Evolutionary conservation across 2,329 filamentous ascomycete species (phyloP).

Genomic region (Paecilomyces variotii): DNA sequence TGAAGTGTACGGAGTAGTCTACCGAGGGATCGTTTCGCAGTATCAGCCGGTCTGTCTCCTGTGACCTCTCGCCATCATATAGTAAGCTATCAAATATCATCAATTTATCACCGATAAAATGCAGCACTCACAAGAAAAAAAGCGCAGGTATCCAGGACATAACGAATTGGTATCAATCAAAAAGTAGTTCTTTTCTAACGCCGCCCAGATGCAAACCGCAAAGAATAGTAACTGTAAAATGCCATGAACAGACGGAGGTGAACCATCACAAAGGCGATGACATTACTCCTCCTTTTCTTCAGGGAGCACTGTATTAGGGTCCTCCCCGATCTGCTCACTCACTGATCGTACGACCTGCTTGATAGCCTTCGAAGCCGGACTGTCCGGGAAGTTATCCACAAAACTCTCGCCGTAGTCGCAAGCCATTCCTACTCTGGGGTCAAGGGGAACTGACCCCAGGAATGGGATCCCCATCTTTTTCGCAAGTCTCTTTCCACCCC

Average conservation of each 20-base stretch:
- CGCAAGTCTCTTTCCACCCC: constrained; percentile 72
- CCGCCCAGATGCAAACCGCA: not conserved
- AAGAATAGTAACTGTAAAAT: not conserved
- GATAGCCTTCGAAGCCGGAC: constrained; percentile 77
- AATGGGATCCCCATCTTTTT: constrained; percentile 84
- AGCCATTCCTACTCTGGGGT: constrained; percentile 89
- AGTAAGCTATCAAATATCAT: not conserved
- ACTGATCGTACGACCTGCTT: constrained; percentile 70
- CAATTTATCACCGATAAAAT: not conserved
- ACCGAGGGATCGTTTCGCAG: too few species aligned
- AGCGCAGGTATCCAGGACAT: not conserved
- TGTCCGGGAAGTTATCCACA: constrained; percentile 87
- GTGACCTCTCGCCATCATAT: not conserved
- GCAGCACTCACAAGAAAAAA: not conserved
- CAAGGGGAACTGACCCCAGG: constrained; percentile 79
- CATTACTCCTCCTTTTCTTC: constrained; percentile 21
- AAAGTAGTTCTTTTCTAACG: not conserved
- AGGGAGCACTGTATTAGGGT: constrained; percentile 44
- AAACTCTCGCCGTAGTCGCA: constrained; percentile 98
- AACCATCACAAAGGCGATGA: constrained; percentile 2
- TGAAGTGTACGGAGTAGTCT: not conserved
- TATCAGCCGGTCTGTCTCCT: not conserved
- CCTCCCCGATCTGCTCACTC: constrained; percentile 56
- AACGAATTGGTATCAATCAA: not conserved
- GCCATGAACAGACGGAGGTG: not conserved